Evolutionary conservation across 345 rosid genomes (phyloP).

Genomic region (Cardamine chenopodiifolia): DNA sequence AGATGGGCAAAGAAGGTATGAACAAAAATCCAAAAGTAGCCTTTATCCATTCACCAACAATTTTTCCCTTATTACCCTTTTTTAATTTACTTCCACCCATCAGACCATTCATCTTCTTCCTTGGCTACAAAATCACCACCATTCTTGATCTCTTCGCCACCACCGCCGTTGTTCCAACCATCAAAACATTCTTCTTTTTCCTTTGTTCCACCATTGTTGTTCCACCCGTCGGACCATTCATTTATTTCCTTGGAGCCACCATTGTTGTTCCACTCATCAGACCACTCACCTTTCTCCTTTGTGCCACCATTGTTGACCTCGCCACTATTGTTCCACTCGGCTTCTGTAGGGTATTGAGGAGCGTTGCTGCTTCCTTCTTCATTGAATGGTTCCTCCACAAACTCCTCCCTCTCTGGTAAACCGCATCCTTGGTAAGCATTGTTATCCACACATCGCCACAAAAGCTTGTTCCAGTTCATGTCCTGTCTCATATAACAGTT

Average conservation of each 20-base stretch:
- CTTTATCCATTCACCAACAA: background rate
- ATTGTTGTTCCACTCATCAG: conserved; percentile 51
- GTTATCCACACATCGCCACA: conserved; percentile 77
- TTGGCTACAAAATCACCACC: conserved; percentile 13
- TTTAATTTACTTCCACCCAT: conserved; percentile 53
- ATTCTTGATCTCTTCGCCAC: background rate
- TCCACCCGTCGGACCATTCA: conserved; percentile 17
- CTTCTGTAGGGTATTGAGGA: conserved; percentile 34
- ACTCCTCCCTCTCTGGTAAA: conserved; percentile 65
- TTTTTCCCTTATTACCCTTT: background rate
- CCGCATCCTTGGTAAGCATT: conserved; percentile 73
- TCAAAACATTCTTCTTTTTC: conserved; percentile 66
- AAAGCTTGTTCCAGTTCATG: conserved; percentile 65
- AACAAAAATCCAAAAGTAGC: conserved; percentile 9
- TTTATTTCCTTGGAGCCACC: background rate
- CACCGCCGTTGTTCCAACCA: conserved; percentile 39
- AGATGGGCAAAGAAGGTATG: background rate
- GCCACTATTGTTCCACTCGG: conserved; percentile 44
- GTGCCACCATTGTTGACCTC: conserved; percentile 38
- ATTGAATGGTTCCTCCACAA: conserved; percentile 34
- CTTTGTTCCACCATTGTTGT: conserved; percentile 10
- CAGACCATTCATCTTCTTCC: conserved; percentile 38
- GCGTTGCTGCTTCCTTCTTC: conserved; percentile 38
- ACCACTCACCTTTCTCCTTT: conserved; percentile 67
- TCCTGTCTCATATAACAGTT: conserved; percentile 52